Conservation (phyloP, 73 alveolate genomes). For the Paramecium biaurelia region DNA sequence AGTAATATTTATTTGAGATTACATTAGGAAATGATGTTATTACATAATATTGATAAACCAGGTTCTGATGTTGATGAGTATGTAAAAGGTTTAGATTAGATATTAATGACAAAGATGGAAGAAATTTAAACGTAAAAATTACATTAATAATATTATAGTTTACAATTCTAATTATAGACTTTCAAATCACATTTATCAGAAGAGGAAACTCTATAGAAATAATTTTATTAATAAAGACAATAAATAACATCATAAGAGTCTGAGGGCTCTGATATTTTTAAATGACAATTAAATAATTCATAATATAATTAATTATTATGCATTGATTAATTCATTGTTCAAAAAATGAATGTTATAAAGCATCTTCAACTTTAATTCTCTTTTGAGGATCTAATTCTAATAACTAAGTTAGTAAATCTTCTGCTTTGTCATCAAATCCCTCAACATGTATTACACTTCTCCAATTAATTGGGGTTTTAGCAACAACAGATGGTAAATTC, state of each 20-base stretch:
- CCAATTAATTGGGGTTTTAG: slow-evolving; percentile 70
- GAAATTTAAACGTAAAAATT: slow-evolving; percentile 62
- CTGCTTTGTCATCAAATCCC: slow-evolving; percentile 66
- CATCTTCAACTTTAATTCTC: slow-evolving; percentile 86
- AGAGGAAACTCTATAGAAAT: slow-evolving; percentile 53
- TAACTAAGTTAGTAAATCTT: slow-evolving; percentile 32
- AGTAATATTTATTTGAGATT: not conserved
- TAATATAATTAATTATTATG: not conserved
- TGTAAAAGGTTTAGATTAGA: slow-evolving; percentile 87
- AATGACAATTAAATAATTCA: slow-evolving; percentile 72
- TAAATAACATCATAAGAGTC: slow-evolving; percentile 67
- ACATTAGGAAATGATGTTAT: slow-evolving; percentile 86
- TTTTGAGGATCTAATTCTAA: slow-evolving; percentile 78
- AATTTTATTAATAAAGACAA: slow-evolving; percentile 59
- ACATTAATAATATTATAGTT: not conserved
- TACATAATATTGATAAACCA: slow-evolving; percentile 98
- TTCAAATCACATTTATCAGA: slow-evolving; percentile 48
- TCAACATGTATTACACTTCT: slow-evolving; percentile 64
- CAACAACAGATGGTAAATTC: slow-evolving; percentile 72
- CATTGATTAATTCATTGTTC: not conserved
- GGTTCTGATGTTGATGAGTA: slow-evolving; percentile 98
- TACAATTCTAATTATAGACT: slow-evolving; percentile 20
- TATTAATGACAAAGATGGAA: slow-evolving; percentile 82
- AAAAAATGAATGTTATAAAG: slow-evolving; percentile 87
- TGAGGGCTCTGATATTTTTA: slow-evolving; percentile 86